phyloP scores from a whole-genome alignment of 1,284 basidiomycete genomes.

The Moniliophthora roreri region DNA sequence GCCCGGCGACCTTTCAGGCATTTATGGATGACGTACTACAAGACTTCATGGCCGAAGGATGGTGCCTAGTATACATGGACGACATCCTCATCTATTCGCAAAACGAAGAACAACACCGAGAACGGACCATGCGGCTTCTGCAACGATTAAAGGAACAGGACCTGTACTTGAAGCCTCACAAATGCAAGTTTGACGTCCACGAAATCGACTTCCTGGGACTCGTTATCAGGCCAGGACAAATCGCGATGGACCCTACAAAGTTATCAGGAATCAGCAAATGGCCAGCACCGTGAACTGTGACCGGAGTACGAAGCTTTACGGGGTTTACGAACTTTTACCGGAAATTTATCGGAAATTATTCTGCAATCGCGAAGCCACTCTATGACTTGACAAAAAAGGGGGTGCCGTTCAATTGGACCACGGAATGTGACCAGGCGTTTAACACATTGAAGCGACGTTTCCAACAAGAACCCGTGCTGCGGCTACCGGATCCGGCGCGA shows the following conservation, averaged over 20 bases:
- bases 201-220: conserved; percentile 30
- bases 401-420: no score
- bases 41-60: conserved; percentile 19
- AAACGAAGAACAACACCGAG: conserved; percentile 21
- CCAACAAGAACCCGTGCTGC: no score
- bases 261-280: conserved; percentile 25
- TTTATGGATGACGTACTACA: conserved; percentile 24
- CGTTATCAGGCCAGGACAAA: conserved; percentile 20
- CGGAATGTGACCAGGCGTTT: no score
- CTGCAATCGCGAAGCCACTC: no score
- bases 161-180: conserved; percentile 26
- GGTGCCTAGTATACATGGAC: conserved; percentile 30
- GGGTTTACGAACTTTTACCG: no score
- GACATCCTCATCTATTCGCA: conserved; percentile 29
- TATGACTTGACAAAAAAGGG: no score
- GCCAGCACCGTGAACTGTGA: no score
- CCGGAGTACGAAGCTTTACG: no score
- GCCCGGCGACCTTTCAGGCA: conserved; percentile 27
- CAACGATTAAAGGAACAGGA: conserved; percentile 14
- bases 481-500: no score
- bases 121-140: conserved; percentile 9
- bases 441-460: no score
- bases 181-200: conserved; percentile 27
- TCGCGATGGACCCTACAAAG: conserved; percentile 30
- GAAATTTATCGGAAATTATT: no score